Conservation (phyloP, 177 flowering plant species). For the Vitis hybrid region DNA sequence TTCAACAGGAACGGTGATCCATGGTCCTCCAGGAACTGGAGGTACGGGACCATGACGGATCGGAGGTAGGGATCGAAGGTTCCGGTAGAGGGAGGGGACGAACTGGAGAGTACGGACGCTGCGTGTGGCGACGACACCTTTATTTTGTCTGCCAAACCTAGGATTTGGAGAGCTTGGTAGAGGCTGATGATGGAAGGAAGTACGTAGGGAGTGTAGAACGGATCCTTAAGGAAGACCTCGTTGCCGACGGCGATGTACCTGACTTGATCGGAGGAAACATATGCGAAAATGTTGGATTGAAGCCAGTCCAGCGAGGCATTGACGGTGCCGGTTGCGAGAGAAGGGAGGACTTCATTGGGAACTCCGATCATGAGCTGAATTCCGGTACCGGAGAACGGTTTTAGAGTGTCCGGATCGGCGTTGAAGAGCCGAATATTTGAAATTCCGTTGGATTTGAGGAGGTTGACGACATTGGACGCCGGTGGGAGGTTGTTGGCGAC, state of each 20-base stretch:
- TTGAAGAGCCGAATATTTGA: slow-evolving; percentile 39
- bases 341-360: slow-evolving; percentile 46
- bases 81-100: slow-evolving; percentile 48
- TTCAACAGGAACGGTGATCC: slow-evolving; percentile 46
- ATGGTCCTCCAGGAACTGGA: slow-evolving; percentile 31
- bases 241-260: slow-evolving; percentile 51
- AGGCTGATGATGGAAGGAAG: slow-evolving; percentile 46
- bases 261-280: slow-evolving; percentile 31
- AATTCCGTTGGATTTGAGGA: slow-evolving; percentile 43
- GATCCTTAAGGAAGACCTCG: slow-evolving; percentile 40
- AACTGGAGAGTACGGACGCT: slow-evolving; percentile 29
- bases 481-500: slow-evolving; percentile 51
- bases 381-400: slow-evolving; percentile 37
- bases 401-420: slow-evolving; percentile 29
- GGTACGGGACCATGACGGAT: slow-evolving; percentile 24
- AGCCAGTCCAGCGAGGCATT: slow-evolving; percentile 33
- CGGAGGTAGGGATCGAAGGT: slow-evolving; percentile 29
- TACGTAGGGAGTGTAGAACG: slow-evolving; percentile 28
- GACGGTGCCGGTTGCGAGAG: slow-evolving; percentile 27
- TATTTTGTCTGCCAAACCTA: slow-evolving; percentile 23
- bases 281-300: slow-evolving; percentile 29
- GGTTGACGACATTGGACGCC: slow-evolving; percentile 21
- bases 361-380: slow-evolving; percentile 47
- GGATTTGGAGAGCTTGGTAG: slow-evolving; percentile 34
- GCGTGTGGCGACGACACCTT: slow-evolving; percentile 48